Base-by-base conservation (phyloP, 2,329 filamentous ascomycete genomes). In the Chrysosporium queenslandicum region DNA sequence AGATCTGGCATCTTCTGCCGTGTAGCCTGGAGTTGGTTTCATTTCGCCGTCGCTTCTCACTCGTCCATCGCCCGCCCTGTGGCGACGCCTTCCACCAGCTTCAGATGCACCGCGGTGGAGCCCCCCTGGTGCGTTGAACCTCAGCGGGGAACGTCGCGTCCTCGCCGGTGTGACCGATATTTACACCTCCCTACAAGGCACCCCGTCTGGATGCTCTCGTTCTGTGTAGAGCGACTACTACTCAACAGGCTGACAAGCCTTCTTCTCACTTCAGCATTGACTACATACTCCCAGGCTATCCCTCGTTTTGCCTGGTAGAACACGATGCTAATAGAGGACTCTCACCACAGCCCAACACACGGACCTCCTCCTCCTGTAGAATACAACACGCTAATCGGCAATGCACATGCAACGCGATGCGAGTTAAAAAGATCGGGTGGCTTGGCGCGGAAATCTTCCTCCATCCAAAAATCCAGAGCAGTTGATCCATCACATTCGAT, bases 351-450 rank as follows among this genome's bases (percentile, higher is more conserved):
- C n/a, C n/a, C n/a, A n/a, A n/a, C n/a, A n/a, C n/a, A n/a, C n/a
- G n/a, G n/a, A n/a, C n/a, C n/a, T n/a, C n/a, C n/a, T n/a, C n/a
- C n/a, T 20, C 20, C 4, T 39, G 36, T 39, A 39, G 20, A 39
- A 39, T 39, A 45, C n/a, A 45, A 41, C 16, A 14, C 36, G 27
- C 30, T 25, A 16, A 7, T 12, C 23, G 23, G 23, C 23, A 16
- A n/a, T 20, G 32, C 32, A 39, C 32, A 47, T 47, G 45, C 45
- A 18, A 47, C 21, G 20, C 30, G 45, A 25, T 25, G 30, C 32
- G 45, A 47, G 30, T 27, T 47, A 47, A 47, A 47, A n/a, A n/a
- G n/a, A 47, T 37, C n/a, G 37, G 30, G 45, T 32, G 45, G 18
- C 45, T 47, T 47, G 45, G 45, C 45, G 18, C 20, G 16, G 20